A percentile compares a stretch with the other conserved stretches of the same genome.
Evolutionary conservation across 305 asterid genomes (phyloP).

Genomic region (Fraxinus baroniana): DNA sequence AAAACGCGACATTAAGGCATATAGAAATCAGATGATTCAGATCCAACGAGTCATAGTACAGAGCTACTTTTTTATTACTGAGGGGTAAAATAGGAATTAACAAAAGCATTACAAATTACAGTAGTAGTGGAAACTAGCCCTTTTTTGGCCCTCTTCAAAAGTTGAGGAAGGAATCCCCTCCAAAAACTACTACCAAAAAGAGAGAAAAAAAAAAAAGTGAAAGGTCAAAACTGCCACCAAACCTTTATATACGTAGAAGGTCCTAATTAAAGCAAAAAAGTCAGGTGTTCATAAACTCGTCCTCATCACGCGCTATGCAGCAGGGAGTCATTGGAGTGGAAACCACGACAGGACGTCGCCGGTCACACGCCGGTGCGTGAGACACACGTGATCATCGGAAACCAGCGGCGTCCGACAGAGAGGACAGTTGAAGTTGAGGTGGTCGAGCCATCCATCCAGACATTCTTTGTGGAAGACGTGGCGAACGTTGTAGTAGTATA

Average conservation of each 20-base stretch:
- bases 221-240: conserved; percentile 32
- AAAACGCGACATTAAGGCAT: neutral
- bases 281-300: neutral
- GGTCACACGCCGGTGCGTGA: conserved; percentile 42
- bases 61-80: neutral
- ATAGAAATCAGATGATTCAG: neutral
- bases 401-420: conserved; percentile 56
- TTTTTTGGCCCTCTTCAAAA: neutral
- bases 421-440: conserved; percentile 71
- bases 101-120: neutral
- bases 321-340: conserved; percentile 25
- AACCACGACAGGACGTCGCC: conserved; percentile 49
- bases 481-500: no score
- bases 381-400: conserved; percentile 32
- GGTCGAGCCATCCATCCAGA: conserved; percentile 73
- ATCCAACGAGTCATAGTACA: neutral
- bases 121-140: neutral
- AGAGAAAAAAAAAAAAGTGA: neutral
- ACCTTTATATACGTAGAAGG: neutral
- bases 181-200: neutral
- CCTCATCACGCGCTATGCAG: conserved; percentile 28
- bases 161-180: neutral
- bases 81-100: neutral
- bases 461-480: conserved; percentile 86
- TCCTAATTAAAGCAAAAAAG: neutral